phyloP scores from a whole-genome alignment of 2,329 filamentous ascomycete genomes.

The Clarireedia monteithiana region DNA sequence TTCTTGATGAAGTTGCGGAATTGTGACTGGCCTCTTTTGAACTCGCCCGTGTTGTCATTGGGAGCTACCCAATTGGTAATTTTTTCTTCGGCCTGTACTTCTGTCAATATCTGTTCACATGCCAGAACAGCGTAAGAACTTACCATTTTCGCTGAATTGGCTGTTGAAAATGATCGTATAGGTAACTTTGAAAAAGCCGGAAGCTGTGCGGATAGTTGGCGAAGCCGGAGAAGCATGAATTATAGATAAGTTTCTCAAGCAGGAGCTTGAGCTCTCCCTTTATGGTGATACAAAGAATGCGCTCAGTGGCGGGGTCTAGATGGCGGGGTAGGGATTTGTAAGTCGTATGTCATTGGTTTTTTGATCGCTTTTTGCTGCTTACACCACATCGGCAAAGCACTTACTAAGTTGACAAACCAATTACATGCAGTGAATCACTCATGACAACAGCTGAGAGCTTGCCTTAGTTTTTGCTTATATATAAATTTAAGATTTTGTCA shows the following conservation, averaged over 20 bases:
- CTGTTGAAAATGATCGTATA: background rate
- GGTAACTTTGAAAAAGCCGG: background rate
- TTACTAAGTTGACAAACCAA: constrained; percentile 5
- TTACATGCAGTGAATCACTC: background rate
- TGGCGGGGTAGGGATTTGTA: constrained; percentile 5
- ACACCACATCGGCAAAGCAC: constrained; percentile 1
- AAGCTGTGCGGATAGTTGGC: constrained; percentile 7
- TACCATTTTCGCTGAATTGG: constrained; percentile 9
- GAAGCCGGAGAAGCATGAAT: constrained; percentile 10
- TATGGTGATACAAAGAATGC: constrained; percentile 1
- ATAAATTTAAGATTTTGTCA: too few relatives aligned
- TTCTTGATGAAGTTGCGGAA: constrained; percentile 66
- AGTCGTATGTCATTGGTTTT: constrained; percentile 1
- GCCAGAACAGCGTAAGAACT: background rate
- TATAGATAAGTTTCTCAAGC: background rate
- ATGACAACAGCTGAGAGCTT: too few relatives aligned
- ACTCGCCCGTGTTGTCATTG: constrained; percentile 76
- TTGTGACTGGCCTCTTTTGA: constrained; percentile 77
- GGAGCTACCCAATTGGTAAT: constrained; percentile 82
- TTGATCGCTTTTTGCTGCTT: constrained; percentile 2
- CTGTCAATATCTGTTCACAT: background rate
- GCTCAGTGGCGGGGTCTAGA: background rate
- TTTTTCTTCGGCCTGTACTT: constrained; percentile 30
- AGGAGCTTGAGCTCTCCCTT: background rate
- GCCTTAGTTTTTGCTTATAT: too few relatives aligned